A percentile compares a stretch with the other conserved stretches of the same genome.
These are phyloP conservation scores for Talaromyces nanjingensis DNA, from an alignment of 495 filamentous ascomycete genomes.

Conservation along the genomic window DNA sequence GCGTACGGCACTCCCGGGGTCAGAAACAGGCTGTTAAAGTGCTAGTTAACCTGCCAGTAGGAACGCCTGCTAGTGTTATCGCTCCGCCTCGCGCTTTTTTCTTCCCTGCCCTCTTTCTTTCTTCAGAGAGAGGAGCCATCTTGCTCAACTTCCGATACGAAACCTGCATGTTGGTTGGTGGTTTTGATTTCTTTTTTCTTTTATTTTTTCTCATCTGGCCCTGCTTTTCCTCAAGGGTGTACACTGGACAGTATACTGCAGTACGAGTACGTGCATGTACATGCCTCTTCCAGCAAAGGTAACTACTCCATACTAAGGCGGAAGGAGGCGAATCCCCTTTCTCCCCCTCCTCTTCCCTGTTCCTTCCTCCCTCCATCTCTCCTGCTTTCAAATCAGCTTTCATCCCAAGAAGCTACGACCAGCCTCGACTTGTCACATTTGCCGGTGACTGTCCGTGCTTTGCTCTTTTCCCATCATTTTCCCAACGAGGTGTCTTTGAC, in stretches of 20 bases:
- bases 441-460: neutral
- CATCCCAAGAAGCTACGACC: conserved; percentile 8
- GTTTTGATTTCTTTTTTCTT: neutral
- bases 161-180: neutral
- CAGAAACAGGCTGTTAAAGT: neutral
- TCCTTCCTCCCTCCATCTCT: conserved; percentile 15
- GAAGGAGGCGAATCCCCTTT: neutral
- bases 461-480: neutral
- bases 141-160: neutral
- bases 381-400: conserved; percentile 14
- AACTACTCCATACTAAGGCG: neutral
- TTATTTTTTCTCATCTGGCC: too few species aligned
- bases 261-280: neutral
- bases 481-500: neutral
- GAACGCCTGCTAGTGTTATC: neutral
- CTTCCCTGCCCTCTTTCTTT: neutral
- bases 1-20: neutral
- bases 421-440: neutral
- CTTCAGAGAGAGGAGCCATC: neutral
- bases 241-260: neutral
- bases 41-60: neutral
- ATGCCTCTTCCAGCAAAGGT: neutral
- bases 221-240: neutral
- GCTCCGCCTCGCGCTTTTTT: neutral
- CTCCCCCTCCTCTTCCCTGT: conserved; percentile 9